phyloP scores from a whole-genome alignment of 805 yeast genomes.

The Saccharomycopsis amapae region DNA sequence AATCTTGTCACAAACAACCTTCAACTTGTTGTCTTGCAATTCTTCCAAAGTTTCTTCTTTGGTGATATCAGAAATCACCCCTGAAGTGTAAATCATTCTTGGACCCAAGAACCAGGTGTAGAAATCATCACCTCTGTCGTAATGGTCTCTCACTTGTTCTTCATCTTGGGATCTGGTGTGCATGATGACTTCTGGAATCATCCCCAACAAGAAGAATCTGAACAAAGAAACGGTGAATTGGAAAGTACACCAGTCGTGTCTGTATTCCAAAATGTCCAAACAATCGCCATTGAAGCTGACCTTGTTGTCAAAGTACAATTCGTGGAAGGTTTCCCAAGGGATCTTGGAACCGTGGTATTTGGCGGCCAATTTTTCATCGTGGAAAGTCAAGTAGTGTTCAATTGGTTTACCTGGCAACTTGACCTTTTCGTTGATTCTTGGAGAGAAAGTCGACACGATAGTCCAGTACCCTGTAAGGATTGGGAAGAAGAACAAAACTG shows the following conservation, averaged over 20 bases:
- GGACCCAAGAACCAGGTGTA: slow-evolving; percentile 93
- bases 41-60: slow-evolving; percentile 68
- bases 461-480: slow-evolving; percentile 82
- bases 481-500: slow-evolving; percentile 53
- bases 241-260: slow-evolving; percentile 89
- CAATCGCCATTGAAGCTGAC: slow-evolving; percentile 85
- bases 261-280: slow-evolving; percentile 73
- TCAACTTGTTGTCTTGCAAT: slow-evolving; percentile 84
- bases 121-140: slow-evolving; percentile 94
- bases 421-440: slow-evolving; percentile 73
- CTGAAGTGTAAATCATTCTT: slow-evolving; percentile 89
- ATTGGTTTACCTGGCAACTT: slow-evolving; percentile 70
- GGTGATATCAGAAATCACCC: slow-evolving; percentile 66
- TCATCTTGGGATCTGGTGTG: slow-evolving; percentile 93
- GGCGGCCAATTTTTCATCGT: slow-evolving; percentile 57
- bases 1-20: slow-evolving; percentile 81
- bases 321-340: slow-evolving; percentile 90
- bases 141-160: slow-evolving; percentile 92
- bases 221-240: slow-evolving; percentile 69
- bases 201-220: slow-evolving; percentile 74
- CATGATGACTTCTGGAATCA: slow-evolving; percentile 89
- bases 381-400: slow-evolving; percentile 75
- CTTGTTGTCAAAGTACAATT: slow-evolving; percentile 74
- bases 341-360: slow-evolving; percentile 75
- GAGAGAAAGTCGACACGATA: slow-evolving; percentile 64